Conservation (phyloP, 768 basidiomycete species). For the Boletus eberwhitei region DNA sequence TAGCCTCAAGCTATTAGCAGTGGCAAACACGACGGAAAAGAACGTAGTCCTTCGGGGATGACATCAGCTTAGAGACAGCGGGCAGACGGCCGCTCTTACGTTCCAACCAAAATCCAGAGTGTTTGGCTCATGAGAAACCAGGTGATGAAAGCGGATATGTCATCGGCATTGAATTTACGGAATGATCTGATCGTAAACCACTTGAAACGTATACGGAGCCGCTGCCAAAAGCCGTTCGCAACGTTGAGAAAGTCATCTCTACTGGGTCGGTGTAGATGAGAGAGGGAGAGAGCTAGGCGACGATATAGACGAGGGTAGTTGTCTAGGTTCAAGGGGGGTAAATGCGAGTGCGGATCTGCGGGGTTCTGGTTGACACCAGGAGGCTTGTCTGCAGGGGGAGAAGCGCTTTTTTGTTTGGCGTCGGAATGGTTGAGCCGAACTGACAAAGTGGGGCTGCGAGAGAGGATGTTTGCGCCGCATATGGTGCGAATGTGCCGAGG, state of each 20-base stretch:
- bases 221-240: conserved; percentile 87
- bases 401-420: conserved; percentile 1
- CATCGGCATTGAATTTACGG: conserved; percentile 92
- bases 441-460: background rate
- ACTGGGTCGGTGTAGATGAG: conserved; percentile 75
- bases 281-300: conserved; percentile 72
- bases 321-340: conserved; percentile 45
- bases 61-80: conserved; percentile 1
- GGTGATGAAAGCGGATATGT: conserved; percentile 92
- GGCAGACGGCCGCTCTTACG: conserved; percentile 13
- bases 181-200: conserved; percentile 97
- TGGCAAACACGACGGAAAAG: conserved; percentile 89
- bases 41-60: conserved; percentile 72
- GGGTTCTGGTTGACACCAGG: conserved; percentile 7
- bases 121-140: conserved; percentile 97
- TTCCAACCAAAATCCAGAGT: conserved; percentile 93
- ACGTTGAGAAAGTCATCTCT: conserved; percentile 86
- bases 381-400: conserved; percentile 4
- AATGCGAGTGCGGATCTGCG: conserved; percentile 5
- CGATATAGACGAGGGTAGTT: conserved; percentile 81
- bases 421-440: conserved; percentile 19
- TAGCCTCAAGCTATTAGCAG: conserved; percentile 79
- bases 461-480: background rate
- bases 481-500: background rate
- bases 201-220: conserved; percentile 87